Evolutionary conservation across 176 grass and related monocot species (phyloP).

Genomic region (Elaeis guineensis): DNA sequence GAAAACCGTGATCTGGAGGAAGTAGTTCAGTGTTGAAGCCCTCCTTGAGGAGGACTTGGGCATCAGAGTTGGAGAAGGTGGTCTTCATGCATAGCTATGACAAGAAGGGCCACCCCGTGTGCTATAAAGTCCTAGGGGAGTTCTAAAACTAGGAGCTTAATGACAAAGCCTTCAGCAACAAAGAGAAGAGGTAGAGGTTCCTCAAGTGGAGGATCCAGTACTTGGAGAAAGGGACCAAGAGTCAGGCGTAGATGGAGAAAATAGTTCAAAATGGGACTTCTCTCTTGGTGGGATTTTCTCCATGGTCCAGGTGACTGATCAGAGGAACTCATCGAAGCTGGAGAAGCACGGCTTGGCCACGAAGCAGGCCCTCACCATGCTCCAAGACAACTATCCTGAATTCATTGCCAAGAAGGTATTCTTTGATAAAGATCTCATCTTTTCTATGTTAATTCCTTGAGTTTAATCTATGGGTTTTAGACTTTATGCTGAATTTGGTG

Average conservation of each 20-base stretch:
- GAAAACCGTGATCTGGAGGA: conserved; percentile 74
- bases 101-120: conserved; percentile 70
- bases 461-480: too few relatives aligned
- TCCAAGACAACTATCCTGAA: conserved; percentile 94
- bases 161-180: conserved; percentile 85
- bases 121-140: conserved; percentile 90
- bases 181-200: conserved; percentile 81
- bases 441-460: neutral
- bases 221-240: conserved; percentile 71
- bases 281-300: conserved; percentile 60
- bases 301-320: conserved; percentile 95
- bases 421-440: neutral
- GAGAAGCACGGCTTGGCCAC: conserved; percentile 85
- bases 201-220: conserved; percentile 98
- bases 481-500: too few relatives aligned
- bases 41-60: conserved; percentile 64
- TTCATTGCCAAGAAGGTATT: conserved; percentile 96
- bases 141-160: conserved; percentile 95
- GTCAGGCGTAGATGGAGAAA: neutral
- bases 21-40: conserved; percentile 69
- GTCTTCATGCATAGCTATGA: conserved; percentile 67
- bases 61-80: conserved; percentile 59
- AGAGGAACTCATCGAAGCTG: conserved; percentile 81
- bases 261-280: conserved; percentile 43
- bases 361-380: conserved; percentile 60